Evolutionary conservation across 2,329 filamentous ascomycete genomes (phyloP).

Genomic region (Dothistroma septosporum): DNA sequence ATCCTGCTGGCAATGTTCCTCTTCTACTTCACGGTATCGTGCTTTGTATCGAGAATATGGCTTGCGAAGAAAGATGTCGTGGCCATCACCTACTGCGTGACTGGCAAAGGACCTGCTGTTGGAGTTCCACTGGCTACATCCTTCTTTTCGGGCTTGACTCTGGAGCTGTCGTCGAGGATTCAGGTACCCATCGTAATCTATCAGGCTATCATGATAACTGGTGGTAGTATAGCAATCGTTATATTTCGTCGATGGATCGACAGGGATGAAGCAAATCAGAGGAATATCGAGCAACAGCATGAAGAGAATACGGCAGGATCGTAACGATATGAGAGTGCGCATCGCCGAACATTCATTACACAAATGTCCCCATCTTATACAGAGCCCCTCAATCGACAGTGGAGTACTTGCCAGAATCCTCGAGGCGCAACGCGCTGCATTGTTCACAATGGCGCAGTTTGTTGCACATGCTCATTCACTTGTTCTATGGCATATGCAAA

Average conservation of each 20-base stretch:
- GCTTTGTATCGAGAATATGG: conserved; percentile 50
- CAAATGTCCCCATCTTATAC: background rate
- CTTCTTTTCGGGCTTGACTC: conserved; percentile 59
- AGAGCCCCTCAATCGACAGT: background rate
- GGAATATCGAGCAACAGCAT: background rate
- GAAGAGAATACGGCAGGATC: background rate
- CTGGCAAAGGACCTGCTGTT: conserved; percentile 67
- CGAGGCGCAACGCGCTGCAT: background rate
- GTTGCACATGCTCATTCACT: background rate
- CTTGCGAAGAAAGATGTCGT: conserved; percentile 60
- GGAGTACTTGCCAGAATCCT: background rate
- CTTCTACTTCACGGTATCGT: conserved; percentile 61
- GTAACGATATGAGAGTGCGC: background rate
- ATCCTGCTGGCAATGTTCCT: conserved; percentile 62
- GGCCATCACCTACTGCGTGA: conserved; percentile 68
- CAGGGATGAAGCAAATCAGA: conserved; percentile 47
- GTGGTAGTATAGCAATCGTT: conserved; percentile 42
- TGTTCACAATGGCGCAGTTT: background rate
- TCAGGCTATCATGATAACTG: conserved; percentile 43
- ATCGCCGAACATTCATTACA: background rate
- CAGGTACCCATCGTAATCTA: conserved; percentile 62
- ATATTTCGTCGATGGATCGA: conserved; percentile 44
- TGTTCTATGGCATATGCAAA: background rate
- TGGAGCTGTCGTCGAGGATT: conserved; percentile 54
- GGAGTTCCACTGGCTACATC: conserved; percentile 65